Base-by-base conservation (phyloP, 1,284 basidiomycete genomes). In the Trichosporon coremiiforme region DNA sequence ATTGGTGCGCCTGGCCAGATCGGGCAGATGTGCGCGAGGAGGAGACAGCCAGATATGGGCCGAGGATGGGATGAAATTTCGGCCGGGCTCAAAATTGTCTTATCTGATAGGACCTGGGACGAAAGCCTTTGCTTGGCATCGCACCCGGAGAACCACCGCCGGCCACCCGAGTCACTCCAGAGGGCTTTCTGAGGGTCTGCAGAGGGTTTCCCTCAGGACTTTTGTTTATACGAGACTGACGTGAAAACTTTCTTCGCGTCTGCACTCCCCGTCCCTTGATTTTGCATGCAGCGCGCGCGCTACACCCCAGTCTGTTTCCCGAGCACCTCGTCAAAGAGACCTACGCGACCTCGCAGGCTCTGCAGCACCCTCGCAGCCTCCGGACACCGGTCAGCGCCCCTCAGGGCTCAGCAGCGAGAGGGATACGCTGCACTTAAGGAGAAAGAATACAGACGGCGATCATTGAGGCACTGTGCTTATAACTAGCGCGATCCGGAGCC, bases 41-140 rank as follows among this genome's bases (percentile, higher is more conserved):
- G 4, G 41, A 2, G 15, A 13, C 55, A 57, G 25, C 29, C 55
- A 53, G 50, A 53, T 25, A 25, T 9, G 50, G 5, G 8, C 50
- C 50, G 50, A 22, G 20, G 50, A 53, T 22, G 50, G 50, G 10
- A 10, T 9, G 25, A 12, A 57, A 57, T 57, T 57, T 57, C 55
- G 55, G 55, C 55, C 55, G 55, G 55, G 15, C 22, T 15, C 55
- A 31, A 57, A 31, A 31, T 33, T 33, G 55, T 57, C 55, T 57
- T 57, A 57, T 57, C 55, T 57, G 55, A 57, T 57, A 57, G 55
- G 55, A 57, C 55, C 55, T 57, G 55, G 29, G 29, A 15, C 57
- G 10, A n/a, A 60, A 60, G 57, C 31, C 31, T 60, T n/a, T 9
- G 29, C 57, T 60, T 60, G 57, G 57, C 57, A 60, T n/a, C 29